phyloP scores from a whole-genome alignment of 495 filamentous ascomycete genomes.

The Thermothielavioides terrestris region DNA sequence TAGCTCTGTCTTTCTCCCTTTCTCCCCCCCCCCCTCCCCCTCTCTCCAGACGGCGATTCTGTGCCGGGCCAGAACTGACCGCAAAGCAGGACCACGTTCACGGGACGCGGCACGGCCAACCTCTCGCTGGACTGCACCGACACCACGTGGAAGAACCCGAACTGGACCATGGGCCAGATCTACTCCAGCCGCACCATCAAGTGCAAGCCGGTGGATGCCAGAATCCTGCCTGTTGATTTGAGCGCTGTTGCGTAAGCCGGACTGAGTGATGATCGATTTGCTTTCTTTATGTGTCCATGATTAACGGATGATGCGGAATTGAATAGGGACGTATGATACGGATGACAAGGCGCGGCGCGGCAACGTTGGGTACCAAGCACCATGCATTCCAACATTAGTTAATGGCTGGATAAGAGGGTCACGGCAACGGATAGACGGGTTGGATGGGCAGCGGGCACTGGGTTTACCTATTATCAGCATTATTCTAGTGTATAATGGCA shows the following conservation, averaged over 20 bases:
- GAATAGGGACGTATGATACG: not conserved
- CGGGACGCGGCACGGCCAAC: constrained; percentile 25
- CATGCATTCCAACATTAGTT: no score
- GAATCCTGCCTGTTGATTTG: constrained; percentile 25
- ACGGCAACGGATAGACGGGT: no score
- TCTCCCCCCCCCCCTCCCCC: not conserved
- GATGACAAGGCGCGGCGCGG: no score
- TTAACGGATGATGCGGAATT: not conserved
- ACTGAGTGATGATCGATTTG: not conserved
- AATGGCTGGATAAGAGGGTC: no score
- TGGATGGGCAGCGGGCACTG: no score
- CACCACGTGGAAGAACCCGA: constrained; percentile 27
- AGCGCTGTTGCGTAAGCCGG: constrained; percentile 26
- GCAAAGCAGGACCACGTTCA: constrained; percentile 26
- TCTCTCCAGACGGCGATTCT: not conserved
- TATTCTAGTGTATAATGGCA: no score
- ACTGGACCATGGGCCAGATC: constrained; percentile 35
- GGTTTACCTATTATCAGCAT: no score
- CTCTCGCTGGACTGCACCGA: constrained; percentile 31
- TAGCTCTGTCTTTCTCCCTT: no score
- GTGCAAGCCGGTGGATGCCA: constrained; percentile 24
- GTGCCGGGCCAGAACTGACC: no score
- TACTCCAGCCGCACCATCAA: constrained; percentile 30
- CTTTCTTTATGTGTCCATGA: constrained; percentile 4
- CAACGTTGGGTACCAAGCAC: no score